Evolutionary conservation across 2,329 filamentous ascomycete species (phyloP).

Genomic region (Fusarium ramigenum): DNA sequence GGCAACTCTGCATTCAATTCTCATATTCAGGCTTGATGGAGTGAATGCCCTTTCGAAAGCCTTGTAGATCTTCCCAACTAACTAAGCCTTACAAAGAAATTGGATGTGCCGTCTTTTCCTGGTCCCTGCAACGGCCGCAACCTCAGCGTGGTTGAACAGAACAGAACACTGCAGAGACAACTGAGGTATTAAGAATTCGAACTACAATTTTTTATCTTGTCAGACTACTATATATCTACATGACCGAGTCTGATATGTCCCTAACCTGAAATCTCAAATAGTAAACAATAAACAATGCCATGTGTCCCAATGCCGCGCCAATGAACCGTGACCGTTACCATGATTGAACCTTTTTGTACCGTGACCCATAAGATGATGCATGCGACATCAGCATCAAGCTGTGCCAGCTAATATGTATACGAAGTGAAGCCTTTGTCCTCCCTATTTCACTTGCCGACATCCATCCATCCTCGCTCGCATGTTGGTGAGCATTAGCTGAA

Average conservation of each 20-base stretch:
- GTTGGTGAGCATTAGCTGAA: conserved; percentile 27
- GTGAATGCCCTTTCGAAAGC: background rate
- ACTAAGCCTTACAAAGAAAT: conserved; percentile 4
- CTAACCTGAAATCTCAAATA: background rate
- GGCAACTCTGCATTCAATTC: background rate
- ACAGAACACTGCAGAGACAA: background rate
- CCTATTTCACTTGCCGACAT: conserved; percentile 10
- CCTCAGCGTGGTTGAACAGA: background rate
- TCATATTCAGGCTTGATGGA: background rate
- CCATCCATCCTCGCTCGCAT: conserved; percentile 24
- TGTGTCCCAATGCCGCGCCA: conserved; percentile 33
- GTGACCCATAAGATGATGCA: conserved; percentile 41
- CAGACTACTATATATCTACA: conserved; percentile 16
- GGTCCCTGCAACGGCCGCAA: conserved; percentile 11
- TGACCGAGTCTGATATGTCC: conserved; percentile 13
- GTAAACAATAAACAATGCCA: conserved; percentile 18
- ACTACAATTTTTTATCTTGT: conserved; percentile 23
- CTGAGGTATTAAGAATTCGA: background rate
- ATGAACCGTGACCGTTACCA: conserved; percentile 25
- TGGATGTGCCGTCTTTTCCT: background rate
- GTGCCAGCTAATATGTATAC: conserved; percentile 37
- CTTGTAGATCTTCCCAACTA: background rate
- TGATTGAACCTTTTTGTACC: conserved; percentile 42
- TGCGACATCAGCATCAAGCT: conserved; percentile 41
- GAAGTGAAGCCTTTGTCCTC: conserved; percentile 35